These are phyloP conservation scores for Penstemon davidsonii DNA, from an alignment of 257 asterid species.

Conservation along the genomic window DNA sequence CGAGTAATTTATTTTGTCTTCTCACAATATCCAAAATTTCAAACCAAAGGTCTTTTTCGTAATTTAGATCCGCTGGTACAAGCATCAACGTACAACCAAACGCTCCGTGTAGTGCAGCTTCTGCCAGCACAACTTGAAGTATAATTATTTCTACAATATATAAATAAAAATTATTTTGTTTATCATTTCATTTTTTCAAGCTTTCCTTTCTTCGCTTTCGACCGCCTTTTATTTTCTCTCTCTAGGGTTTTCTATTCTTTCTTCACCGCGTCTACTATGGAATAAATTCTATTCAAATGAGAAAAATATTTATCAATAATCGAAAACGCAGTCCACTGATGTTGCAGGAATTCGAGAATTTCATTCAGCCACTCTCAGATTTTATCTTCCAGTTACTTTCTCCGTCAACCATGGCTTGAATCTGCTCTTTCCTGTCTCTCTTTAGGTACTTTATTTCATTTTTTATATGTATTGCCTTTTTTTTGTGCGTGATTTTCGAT, in stretches of 20 bases:
- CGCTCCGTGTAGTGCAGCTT: conserved; percentile 37
- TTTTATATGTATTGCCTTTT: neutral
- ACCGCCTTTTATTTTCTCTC: conserved; percentile 40
- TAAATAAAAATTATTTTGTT: neutral
- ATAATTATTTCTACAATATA: neutral
- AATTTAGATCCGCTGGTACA: neutral
- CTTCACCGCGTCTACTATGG: conserved; percentile 44
- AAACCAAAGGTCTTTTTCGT: conserved; percentile 25
- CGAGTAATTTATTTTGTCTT: neutral
- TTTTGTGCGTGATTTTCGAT: neutral
- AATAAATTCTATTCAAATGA: neutral
- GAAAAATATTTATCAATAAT: neutral
- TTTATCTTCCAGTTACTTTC: conserved; percentile 32
- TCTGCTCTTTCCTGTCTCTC: conserved; percentile 17
- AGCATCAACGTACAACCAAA: conserved; percentile 18
- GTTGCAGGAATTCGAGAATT: conserved; percentile 17
- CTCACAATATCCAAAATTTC: conserved; percentile 5
- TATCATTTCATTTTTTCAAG: conserved; percentile 25
- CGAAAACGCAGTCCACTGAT: conserved; percentile 14
- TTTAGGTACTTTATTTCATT: neutral
- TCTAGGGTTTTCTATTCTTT: conserved; percentile 42
- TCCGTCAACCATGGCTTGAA: conserved; percentile 43
- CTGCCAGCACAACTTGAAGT: conserved; percentile 32
- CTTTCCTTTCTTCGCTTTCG: conserved; percentile 30
- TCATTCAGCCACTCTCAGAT: conserved; percentile 21